Base-by-base conservation (phyloP, 1,139 yeast species). In the Suhomyces maxii region DNA sequence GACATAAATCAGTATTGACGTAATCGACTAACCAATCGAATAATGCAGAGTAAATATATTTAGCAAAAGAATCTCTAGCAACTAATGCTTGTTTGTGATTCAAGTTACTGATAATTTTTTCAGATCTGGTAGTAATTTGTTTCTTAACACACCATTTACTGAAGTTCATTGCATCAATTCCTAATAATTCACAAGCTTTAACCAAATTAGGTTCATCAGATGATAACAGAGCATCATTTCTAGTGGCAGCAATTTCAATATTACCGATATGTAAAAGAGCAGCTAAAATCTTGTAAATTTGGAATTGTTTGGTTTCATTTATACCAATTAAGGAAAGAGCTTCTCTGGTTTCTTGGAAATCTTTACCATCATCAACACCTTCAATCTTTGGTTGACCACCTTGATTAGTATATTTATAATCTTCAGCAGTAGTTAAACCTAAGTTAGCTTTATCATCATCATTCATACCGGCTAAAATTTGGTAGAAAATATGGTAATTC, bases 401-500 rank as follows among this genome's bases (percentile, higher is more conserved):
- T 67, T 93, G 98, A 63, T 89, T 91, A 56, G 95, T 79, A 64
- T 90, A 95, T 61, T 80, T 78, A 65, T 80, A 95, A 55, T 87
- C 90, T 35, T 77, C 81, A 23, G 91, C 84, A 10, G 68, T 61
- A 1, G 83, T 76, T 53, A 93, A 79, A 25, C 85, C 80, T 50
- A 89, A 76, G 48, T 73, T 68, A 30, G 73, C 62, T 54, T 83
- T 86, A 48, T 82, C 80, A 32, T 78, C 86, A 7, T 73, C 77
- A 36, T 80, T 65, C 60, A 91, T 77, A 49, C 99, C 99, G 30
- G 84, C 83, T 60, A 91, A 74, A 53, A 93, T 66, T 71, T 93
- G 99, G 69, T 93, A 95, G 64, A 93, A 93, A 45, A 93, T 91
- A 63, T 93, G 99, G 66, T 93, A 93, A 64, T 93, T 93, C 67